Evolutionary conservation across 2,329 filamentous ascomycete species (phyloP).

Genomic region (Seiridium unicorne): DNA sequence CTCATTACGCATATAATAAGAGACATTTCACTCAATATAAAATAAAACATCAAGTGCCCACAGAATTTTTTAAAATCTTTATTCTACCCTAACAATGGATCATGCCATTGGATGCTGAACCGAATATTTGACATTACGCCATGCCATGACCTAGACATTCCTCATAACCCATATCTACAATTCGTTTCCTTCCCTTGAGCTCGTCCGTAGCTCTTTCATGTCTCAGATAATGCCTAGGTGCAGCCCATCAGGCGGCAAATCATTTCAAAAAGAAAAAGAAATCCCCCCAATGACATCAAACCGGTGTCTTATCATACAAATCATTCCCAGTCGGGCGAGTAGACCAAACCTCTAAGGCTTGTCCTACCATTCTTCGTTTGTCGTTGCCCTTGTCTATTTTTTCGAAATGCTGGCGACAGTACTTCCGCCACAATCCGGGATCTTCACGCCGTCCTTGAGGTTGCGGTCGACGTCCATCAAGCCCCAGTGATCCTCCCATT

Average conservation of each 20-base stretch:
- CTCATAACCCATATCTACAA: slow-evolving; percentile 1
- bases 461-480: slow-evolving; percentile 83
- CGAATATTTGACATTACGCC: neutral
- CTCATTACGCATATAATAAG: neutral
- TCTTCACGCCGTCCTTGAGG: slow-evolving; percentile 78
- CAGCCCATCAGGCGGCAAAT: neutral
- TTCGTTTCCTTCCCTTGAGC: neutral
- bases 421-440: slow-evolving; percentile 82
- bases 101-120: neutral
- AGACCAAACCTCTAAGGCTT: too few species aligned
- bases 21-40: neutral
- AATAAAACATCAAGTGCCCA: neutral
- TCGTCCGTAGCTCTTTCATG: neutral
- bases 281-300: neutral
- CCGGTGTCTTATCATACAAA: neutral
- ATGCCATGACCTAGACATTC: neutral
- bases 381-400: neutral
- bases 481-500: slow-evolving; percentile 97
- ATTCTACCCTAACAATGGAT: neutral
- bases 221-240: neutral
- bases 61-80: neutral
- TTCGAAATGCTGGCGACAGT: slow-evolving; percentile 40
- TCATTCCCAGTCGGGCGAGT: neutral
- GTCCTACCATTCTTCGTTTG: neutral
- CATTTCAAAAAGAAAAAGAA: neutral